A percentile compares a stretch with the other conserved stretches of the same genome.
These are phyloP conservation scores for Sphaerulina populicola DNA, from an alignment of 2,329 filamentous ascomycete genomes.

Conservation along the genomic window DNA sequence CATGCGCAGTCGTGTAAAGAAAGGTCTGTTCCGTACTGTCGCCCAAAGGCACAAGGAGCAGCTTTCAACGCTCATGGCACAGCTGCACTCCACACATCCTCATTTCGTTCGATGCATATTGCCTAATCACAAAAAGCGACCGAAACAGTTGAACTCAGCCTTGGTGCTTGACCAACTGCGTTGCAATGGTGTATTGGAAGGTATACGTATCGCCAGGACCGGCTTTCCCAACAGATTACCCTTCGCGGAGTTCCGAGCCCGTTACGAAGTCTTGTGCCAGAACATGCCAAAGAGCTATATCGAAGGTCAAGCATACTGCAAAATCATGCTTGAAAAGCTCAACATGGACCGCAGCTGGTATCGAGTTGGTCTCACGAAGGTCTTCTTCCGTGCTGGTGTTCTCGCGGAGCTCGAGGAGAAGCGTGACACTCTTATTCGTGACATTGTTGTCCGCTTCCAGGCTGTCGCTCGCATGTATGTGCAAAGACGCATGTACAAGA, in stretches of 20 bases:
- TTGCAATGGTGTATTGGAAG: constrained; percentile 98
- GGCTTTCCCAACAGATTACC: constrained; percentile 90
- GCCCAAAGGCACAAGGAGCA: constrained; percentile 97
- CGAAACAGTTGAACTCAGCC: constrained; percentile 82
- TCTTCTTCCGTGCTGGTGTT: constrained; percentile 95
- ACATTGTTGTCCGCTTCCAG: constrained; percentile 91
- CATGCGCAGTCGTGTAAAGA: constrained; percentile 77
- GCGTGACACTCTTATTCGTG: constrained; percentile 80
- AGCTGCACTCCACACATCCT: constrained; percentile 91
- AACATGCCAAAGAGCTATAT: constrained; percentile 84
- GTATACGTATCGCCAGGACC: constrained; percentile 91
- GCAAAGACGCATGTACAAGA: constrained; percentile 79
- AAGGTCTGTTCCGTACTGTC: constrained; percentile 91
- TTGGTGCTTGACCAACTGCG: constrained; percentile 96
- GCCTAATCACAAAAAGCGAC: constrained; percentile 94
- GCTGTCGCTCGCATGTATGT: constrained; percentile 84
- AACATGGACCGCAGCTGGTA: constrained; percentile 78
- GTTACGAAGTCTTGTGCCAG: constrained; percentile 87
- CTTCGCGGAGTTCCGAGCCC: constrained; percentile 87
- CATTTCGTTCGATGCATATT: constrained; percentile 97
- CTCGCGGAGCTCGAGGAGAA: constrained; percentile 95
- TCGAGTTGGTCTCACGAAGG: constrained; percentile 89
- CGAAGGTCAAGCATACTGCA: constrained; percentile 78
- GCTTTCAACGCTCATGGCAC: constrained; percentile 87
- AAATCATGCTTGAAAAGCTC: constrained; percentile 81